Evolutionary conservation across 2,329 filamentous ascomycete species (phyloP), one percentile per base, ranked within the genome.

Genomic region (Fusarium virguliforme): DNA sequence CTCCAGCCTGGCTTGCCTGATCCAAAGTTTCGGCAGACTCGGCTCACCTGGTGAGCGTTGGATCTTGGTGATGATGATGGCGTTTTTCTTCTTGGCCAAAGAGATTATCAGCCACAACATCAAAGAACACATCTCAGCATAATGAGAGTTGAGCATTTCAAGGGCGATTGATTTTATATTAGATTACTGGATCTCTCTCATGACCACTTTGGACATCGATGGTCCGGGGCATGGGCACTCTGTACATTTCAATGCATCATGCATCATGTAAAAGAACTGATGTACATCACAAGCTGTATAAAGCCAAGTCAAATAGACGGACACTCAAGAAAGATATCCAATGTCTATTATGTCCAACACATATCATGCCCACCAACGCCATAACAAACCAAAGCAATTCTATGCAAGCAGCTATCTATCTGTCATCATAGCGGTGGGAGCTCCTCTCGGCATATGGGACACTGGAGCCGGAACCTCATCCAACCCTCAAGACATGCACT

Each of bases 401-500:
- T 30, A 64, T n/a, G n/a, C 48, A 40, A 41, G 30, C 15, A 41
- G 54, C 15, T 41, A 54, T 30, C 13, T 41, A 43, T 43, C 8
- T 12, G 10, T 59, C 18, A 37, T 83, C 86, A 98, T 78, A 97
- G 81, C 46, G 95, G 94, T 57, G 95, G 95, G 76, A 98, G 81
- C 65, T 92, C 91, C 83, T 98, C 95, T 74, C 96, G 88, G 82
- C 96, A 98, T 72, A 97, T 98, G 1, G 96, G 96, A 82, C 96
- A 99, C 83, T 97, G 94, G 76, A 99, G 82, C 64, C 95, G 85
- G 79, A 97, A 94, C 78, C 93, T 88, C 92, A 99, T 96, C 96
- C 96, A 98, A 40, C 94, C 94, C 82, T 98, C 95, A 73, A 99
- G 83, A 81, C 96, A 99, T 34, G 87, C 85, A 62, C 91, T 96